Evolutionary conservation across 1,139 yeast genomes (phyloP), one percentile per base, ranked within the genome.

Genomic region (Saccharomycopsis hybrid): DNA sequence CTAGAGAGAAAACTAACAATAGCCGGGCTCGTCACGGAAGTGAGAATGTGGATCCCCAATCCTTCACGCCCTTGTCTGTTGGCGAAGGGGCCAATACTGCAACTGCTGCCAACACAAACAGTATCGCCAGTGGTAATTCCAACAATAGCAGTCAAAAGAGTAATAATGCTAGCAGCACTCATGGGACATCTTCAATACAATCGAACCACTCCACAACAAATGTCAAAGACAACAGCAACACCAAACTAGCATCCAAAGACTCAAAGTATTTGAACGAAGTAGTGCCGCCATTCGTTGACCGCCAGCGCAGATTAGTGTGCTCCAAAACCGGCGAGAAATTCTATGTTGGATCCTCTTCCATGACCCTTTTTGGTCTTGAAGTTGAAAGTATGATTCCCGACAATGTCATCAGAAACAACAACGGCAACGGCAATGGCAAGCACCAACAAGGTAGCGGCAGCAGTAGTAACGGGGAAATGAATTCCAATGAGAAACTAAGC

Each of bases 311-410:
- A 49, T 66, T 84, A 49, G 80, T 84, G 7, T 84, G 82, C 56
- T 81, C 89, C 1, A 69, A 86, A 55, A 82, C 88, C 0, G 90
- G 90, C 2, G 88, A 83, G 59, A 75, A 80, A 55, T 74, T 83
- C 39, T 84, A 83, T 60, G 86, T 83, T 37, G 94, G 92, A 1
- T 81, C 89, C 1, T 82, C 90, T 0, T 82, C 90, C 1, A 84
- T 85, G 90, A 84, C 94, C 0, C 65, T 84, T 30, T 84, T 84
- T 62, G 90, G 90, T 2, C 67, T 84, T 53, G 92, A 84, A 57
- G 83, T 85, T 50, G 87, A 83, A 60, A 78, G 80, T 52, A 56
- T 70, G 58, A 59, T 71, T 25, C 61, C 68, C 5, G 59, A 61
- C 43, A 40, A 47, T 13, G 44, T 31, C 7, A 25, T 43, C n/a